Base-by-base conservation (phyloP, 2,329 filamentous ascomycete genomes). In the Aureobasidium subglaciale region DNA sequence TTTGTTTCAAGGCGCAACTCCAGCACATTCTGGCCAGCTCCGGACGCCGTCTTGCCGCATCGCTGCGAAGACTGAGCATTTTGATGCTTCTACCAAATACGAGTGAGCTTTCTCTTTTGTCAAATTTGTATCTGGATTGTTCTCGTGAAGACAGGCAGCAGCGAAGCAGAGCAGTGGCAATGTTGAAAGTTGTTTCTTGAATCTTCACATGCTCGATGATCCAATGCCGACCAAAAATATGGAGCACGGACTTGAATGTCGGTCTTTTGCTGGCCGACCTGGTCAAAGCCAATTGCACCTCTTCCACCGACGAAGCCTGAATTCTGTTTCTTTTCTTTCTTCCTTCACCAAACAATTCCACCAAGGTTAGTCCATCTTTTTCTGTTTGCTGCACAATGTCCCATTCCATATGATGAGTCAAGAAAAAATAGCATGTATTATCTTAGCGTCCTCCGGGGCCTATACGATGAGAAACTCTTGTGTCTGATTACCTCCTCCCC, bases 381-480 rank as follows among this genome's bases (percentile, higher is more conserved):
- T 20, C 43, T 43, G 5, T 27, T 18, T 27, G 13, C 15, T 30
- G 9, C 5, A 6, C 3, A 8, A 5, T 16, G 13, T 4, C 77
- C 24, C 2, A 15, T 49, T 25, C 55, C 0, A 75, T 71, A 61
- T 64, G 64, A 65, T 67, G 63, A 57, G 42, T 56, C 59, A 54
- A 54, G 40, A 27, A 59, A 60, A 53, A 43, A 60, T 63, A 74
- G 73, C 73, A 76, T 76, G 73, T 76, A 75, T 76, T 75, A 75
- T 73, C 73, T 68, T 68, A 75, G 64, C 59, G 62, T 63, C 63
- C 56, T 55, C 61, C 61, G 60, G 38, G 54, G 5, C 25, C 37
- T 42, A 13, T 6, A 42, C 11, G 50, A 54, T 54, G 50, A 54
- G 27, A 42, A 42, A 42, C 16, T 54, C 29, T 43, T 43, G 27